Base-by-base conservation (phyloP, 371 early-diverging fungal species). In the Mycotypha africana region DNA sequence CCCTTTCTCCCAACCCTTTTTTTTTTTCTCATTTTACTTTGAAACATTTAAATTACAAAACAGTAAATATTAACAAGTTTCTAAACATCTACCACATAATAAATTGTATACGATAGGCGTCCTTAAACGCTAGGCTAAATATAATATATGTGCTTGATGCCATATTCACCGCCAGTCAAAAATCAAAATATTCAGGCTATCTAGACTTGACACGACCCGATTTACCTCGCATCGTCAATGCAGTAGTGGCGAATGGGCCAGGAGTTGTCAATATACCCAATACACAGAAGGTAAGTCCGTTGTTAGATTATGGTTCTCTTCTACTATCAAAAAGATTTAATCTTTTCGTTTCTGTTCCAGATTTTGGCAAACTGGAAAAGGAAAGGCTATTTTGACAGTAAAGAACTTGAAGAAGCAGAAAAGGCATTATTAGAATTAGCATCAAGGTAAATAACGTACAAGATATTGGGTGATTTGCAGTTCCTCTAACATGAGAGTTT, bases 71-170 rank as follows among this genome's bases (percentile, higher is more conserved):
- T n/a, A n/a, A n/a, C n/a, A n/a, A n/a, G n/a, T 22, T 39, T 33
- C 14, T 39, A 23, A 42, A 32, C 16, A 26, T 38, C 41, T 20
- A 42, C 38, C 34, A 47, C 28, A 28, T 42, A 38, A 45, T 17
- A 22, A 38, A n/a, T n/a, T 28, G 17, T 43, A 22, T 26, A 30
- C 47, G 55, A 42, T 73, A 80, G 64, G 66, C 78, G 49, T 74
- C 81, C 15, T 60, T 80, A 56, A 77, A 77, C 57, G 72, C 83
- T 17, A 74, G 84, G 21, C 63, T 86, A 58, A 86, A 86, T 67
- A 71, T 89, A 10, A 66, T 89, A n/a, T 84, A 84, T 51, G 80
- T 86, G 2, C 55, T 89, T 37, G 87, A 89, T 57, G 74, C 84
- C 30, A 78, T 89, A 25, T 80, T 83, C 38, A 68, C 73, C 7